A percentile compares a stretch with the other conserved stretches of the same genome.
phyloP scores from a whole-genome alignment of 306 rosid species.

The Potentilla sterilis region DNA sequence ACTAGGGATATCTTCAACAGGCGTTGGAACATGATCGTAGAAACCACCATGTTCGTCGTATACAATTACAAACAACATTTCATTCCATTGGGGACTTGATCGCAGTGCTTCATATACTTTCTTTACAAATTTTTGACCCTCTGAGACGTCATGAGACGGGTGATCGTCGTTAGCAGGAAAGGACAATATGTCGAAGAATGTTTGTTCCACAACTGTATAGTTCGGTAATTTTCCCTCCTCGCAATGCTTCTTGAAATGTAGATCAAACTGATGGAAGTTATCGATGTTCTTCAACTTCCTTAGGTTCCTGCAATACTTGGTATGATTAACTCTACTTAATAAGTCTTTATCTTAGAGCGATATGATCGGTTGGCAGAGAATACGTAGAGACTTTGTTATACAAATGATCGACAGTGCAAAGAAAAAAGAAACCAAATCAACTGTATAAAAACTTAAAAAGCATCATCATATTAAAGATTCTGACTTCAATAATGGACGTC shows the following conservation, averaged over 20 bases:
- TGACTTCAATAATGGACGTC: too few species aligned
- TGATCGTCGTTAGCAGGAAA: conserved; percentile 67
- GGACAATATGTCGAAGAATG: conserved; percentile 44
- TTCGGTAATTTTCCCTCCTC: conserved; percentile 67
- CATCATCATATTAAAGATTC: too few species aligned
- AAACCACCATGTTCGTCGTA: conserved; percentile 89
- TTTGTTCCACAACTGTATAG: conserved; percentile 74
- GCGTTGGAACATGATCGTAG: conserved; percentile 72
- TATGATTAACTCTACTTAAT: neutral
- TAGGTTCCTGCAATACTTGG: conserved; percentile 40
- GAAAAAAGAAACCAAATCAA: too few species aligned
- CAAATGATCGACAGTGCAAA: too few species aligned
- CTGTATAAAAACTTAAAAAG: too few species aligned
- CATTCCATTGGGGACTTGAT: conserved; percentile 75
- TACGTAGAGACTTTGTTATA: too few species aligned
- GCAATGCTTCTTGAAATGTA: conserved; percentile 60
- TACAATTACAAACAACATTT: conserved; percentile 53
- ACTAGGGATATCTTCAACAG: conserved; percentile 50
- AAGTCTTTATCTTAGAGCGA: too few species aligned
- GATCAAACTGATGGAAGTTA: conserved; percentile 48
- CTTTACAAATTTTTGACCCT: conserved; percentile 63
- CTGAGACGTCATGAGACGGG: conserved; percentile 70
- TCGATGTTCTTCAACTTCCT: conserved; percentile 54
- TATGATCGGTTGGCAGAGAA: too few species aligned
- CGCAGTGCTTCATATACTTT: conserved; percentile 66